Evolutionary conservation across 768 basidiomycete genomes (phyloP), one percentile per base, ranked within the genome.

Genomic region (Lactifluus piperatus): DNA sequence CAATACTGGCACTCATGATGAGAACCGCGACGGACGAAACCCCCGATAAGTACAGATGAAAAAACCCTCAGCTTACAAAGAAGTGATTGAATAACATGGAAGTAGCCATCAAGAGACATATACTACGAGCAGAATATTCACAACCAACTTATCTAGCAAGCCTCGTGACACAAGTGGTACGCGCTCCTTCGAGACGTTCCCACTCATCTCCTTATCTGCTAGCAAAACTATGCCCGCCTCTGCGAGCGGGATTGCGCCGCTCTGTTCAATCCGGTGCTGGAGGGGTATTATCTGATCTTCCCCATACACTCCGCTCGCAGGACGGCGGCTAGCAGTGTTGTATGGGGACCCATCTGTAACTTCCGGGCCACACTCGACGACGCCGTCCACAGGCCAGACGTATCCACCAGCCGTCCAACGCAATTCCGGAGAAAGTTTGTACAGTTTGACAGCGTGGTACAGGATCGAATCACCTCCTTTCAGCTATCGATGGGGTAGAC

Each of bases 341-440:
- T 65, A 64, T 2, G 69, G 66, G 51, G 56, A 67, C 22, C 73
- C 71, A 8, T 64, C 61, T 56, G 75, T 71, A 39, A 83, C 81
- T 52, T 74, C 74, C 39, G 76, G 76, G 56, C 62, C 58, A 32
- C 80, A 78, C 66, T 90, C 86, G 20, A 90, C 84, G 0, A 80
- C 78, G 51, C 81, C 80, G 65, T 87, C 85, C 26, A 81, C 75
- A 0, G 88, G 83, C 89, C 90, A 91, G 61, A 91, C 76, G 69
- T 86, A 90, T 20, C 88, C 88, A 2, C 88, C 88, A 32, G 90
- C 89, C 18, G 84, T 82, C 85, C 87, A 91, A 59, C 86, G 86
- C 1, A 91, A 77, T 60, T 86, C 86, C 0, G 87, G 86, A 1
- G 73, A 70, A 47, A 91, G 81, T 60, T 89, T 89, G 75, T 83